Base-by-base conservation (phyloP, 1,284 basidiomycete genomes). In the Ganoderma lucidum region DNA sequence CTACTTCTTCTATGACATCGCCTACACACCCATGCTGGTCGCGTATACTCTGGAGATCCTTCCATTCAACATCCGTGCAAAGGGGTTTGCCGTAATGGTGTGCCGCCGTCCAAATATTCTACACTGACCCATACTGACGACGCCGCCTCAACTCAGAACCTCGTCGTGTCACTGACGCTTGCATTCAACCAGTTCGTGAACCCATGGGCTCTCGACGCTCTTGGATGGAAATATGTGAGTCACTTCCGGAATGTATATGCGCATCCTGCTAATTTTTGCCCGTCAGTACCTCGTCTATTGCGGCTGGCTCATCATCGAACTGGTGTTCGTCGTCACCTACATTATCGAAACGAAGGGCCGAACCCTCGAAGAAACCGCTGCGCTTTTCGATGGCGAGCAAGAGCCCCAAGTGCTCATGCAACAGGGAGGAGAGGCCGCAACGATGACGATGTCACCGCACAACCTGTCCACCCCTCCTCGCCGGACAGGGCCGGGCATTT, bases 111-210 rank as follows among this genome's bases (percentile, higher is more conserved):
- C 17, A 6, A 35, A 15, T 23, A 23, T 45, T 32, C 10, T 37
- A 23, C 61, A 14, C 42, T 48, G 10, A 19, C 41, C 35, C 19
- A 67, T 32, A 1, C 62, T 61, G 8, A 67, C 30, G 9, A 17
- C 19, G 12, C 23, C 73, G 4, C 12, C 6, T 37, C 2, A 15
- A 37, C 3, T 5, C 72, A 90, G 89, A 90, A 89, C 76, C 78
- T 90, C 61, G 83, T 83, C 6, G 83, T 90, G 19, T 87, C 86
- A 74, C 76, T 88, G 19, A 87, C 86, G 0, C 81, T 88, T 35
- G 86, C 87, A 0, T 90, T 93, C 83, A 93, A 92, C 76, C 89
- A 91, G 76, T 93, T 91, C 72, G 86, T 92, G 59, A 93, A 93
- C 77, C 91, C 92, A 4, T 87, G 90, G 81, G 91, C 90, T 1